phyloP scores from a whole-genome alignment of 495 filamentous ascomycete species.

The Talaromyces adpressus region DNA sequence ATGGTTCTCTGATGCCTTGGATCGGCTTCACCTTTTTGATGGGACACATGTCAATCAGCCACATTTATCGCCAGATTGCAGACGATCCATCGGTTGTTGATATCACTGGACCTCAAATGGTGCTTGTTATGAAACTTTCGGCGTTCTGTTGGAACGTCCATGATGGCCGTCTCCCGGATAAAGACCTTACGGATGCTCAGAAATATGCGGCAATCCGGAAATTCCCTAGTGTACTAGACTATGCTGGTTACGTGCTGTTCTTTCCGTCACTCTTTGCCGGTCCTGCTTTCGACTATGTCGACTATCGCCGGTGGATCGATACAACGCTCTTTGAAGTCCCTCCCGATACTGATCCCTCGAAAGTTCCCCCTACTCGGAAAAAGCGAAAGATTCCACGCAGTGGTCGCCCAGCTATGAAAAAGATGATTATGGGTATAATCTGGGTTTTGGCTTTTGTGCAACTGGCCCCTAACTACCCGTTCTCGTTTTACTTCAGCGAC shows the following conservation, averaged over 20 bases:
- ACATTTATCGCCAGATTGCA: slow-evolving; percentile 70
- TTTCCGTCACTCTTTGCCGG: slow-evolving; percentile 85
- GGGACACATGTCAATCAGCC: slow-evolving; percentile 89
- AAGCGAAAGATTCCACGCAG: slow-evolving; percentile 94
- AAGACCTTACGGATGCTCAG: slow-evolving; percentile 77
- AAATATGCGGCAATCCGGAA: slow-evolving; percentile 69
- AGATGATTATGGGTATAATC: slow-evolving; percentile 58
- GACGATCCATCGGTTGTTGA: slow-evolving; percentile 62
- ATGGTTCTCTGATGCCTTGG: slow-evolving; percentile 98
- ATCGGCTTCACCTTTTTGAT: slow-evolving; percentile 89
- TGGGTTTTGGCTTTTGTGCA: slow-evolving; percentile 81
- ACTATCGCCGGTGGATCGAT: slow-evolving; percentile 88
- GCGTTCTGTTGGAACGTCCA: slow-evolving; percentile 97
- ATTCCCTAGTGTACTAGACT: slow-evolving; percentile 73
- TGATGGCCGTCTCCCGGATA: slow-evolving; percentile 73
- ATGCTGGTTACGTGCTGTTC: slow-evolving; percentile 84
- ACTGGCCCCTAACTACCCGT: slow-evolving; percentile 59
- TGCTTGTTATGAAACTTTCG: slow-evolving; percentile 95
- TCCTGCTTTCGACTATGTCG: slow-evolving; percentile 87
- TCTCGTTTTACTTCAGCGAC: slow-evolving; percentile 51
- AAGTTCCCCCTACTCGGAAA: slow-evolving; percentile 76
- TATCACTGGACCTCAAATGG: slow-evolving; percentile 97
- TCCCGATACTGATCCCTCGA: slow-evolving; percentile 65
- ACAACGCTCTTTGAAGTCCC: slow-evolving; percentile 90
- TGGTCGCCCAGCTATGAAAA: slow-evolving; percentile 74